Evolutionary conservation across 805 yeast species (phyloP).

Genomic region (Yarrowia phangngaensis): DNA sequence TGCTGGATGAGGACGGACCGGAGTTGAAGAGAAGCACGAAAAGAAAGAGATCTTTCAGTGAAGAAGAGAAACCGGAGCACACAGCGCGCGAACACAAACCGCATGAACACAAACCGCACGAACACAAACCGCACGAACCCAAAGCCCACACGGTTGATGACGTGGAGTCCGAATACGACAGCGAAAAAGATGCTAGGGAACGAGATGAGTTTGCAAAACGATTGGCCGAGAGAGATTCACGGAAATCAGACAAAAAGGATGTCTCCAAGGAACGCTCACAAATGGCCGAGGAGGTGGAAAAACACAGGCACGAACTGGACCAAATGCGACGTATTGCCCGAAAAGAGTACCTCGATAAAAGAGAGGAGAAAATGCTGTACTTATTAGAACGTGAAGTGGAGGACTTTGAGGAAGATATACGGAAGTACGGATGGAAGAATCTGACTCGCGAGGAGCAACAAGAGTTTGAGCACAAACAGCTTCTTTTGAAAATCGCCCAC

Average conservation of each 20-base stretch:
- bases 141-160: conserved; percentile 47
- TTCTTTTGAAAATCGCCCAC: conserved; percentile 46
- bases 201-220: conserved; percentile 39
- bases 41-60: conserved; percentile 6
- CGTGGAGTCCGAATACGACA: conserved; percentile 38
- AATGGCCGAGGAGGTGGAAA: conserved; percentile 2
- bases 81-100: background rate
- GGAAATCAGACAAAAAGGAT: conserved; percentile 9
- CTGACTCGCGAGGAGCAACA: conserved; percentile 48
- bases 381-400: conserved; percentile 48
- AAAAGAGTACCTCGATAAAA: conserved; percentile 46
- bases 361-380: conserved; percentile 48
- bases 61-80: background rate
- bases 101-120: conserved; percentile 35
- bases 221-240: conserved; percentile 31
- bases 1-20: conserved; percentile 8
- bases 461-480: conserved; percentile 52
- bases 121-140: background rate
- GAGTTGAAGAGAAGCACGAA: conserved; percentile 2
- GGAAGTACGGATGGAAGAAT: conserved; percentile 52
- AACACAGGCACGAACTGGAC: conserved; percentile 30
- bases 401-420: conserved; percentile 49
- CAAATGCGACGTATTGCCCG: conserved; percentile 49
- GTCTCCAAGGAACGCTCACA: conserved; percentile 23
- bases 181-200: conserved; percentile 42